Base-by-base conservation (phyloP, 306 rosid species). In the Prunus kanzakura region DNA sequence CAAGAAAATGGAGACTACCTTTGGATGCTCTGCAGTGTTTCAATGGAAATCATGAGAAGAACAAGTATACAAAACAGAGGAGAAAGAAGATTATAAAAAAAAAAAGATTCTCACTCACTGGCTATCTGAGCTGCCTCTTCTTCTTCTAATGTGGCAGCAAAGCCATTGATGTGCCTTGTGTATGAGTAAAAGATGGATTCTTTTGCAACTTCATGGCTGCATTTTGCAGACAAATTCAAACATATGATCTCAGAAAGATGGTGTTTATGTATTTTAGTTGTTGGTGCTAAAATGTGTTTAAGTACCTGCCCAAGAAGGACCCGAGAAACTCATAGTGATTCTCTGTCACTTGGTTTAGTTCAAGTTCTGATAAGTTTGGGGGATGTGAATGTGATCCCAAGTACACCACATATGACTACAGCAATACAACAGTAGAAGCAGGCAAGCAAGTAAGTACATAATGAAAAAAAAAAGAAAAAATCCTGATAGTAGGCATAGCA, bases 141-240 rank as follows among this genome's bases (percentile, higher is more conserved):
- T 67, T 91, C 96, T 65, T 91, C 97, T 47, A 94, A 73, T 46
- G 35, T 86, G 29, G 98, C 98, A 64, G 98, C 97, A 78, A 94
- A 94, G 18, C 98, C 98, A 85, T 94, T 94, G 82, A 94, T 94
- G 62, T 94, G 95, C 74, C 75, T 89, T 65, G 98, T 90, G 77
- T 94, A 91, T 16, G 98, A 94, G 86, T 94, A 94, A 78, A 90
- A 87, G 9, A 94, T 86, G 3, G 88, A 87, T 16, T 86, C 96
- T 54, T 75, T 87, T 11, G 95, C 94, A 8, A 45, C 27, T 12
- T 83, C 86, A 60, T 82, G 72, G 38, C 93, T 90, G 77, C 76
- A 64, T 15, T 64, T 58, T 45, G 68, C 14, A 32, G 57, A 73
- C 7, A 22, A 57, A 4, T n/a, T 32, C 51, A 67, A 56, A 67